Evolutionary conservation across 768 basidiomycete species (phyloP).

Genomic region (Mycena galopus): DNA sequence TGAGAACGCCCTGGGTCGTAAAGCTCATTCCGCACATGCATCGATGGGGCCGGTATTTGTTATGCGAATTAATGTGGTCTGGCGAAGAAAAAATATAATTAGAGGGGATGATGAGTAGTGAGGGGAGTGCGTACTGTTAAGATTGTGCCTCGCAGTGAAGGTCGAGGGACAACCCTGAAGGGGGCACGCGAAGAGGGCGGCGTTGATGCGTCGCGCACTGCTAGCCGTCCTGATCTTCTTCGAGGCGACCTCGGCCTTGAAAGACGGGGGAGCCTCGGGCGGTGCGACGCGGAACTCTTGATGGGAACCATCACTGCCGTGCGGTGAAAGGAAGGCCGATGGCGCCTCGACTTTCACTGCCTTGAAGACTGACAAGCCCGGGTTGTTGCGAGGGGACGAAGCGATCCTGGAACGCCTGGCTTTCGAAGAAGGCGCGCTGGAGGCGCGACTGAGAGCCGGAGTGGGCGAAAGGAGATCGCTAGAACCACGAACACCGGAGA

Average conservation of each 20-base stretch:
- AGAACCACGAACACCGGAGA: constrained; percentile 22
- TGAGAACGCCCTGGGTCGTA: constrained; percentile 37
- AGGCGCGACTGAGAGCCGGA: constrained; percentile 14
- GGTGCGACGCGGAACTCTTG: constrained; percentile 33
- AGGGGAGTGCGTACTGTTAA: too few species aligned
- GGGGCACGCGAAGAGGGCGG: constrained; percentile 26
- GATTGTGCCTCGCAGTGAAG: constrained; percentile 37
- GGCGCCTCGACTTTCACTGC: constrained; percentile 17
- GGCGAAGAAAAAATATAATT: too few species aligned
- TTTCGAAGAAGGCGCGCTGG: constrained; percentile 29
- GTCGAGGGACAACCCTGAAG: constrained; percentile 27
- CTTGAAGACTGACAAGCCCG: constrained; percentile 25
- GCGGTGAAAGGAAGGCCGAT: constrained; percentile 18
- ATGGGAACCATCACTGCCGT: constrained; percentile 13
- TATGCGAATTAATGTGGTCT: constrained; percentile 38
- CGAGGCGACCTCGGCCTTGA: constrained; percentile 33
- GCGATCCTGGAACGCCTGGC: constrained; percentile 17
- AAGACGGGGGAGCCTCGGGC: constrained; percentile 2
- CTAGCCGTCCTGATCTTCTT: constrained; percentile 36
- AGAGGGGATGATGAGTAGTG: too few species aligned
- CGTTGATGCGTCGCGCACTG: constrained; percentile 29
- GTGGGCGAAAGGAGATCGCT: not conserved
- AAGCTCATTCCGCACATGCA: constrained; percentile 34
- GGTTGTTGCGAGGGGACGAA: not conserved
- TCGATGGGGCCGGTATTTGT: constrained; percentile 31